Base-by-base conservation (phyloP, 768 basidiomycete species). In the Russula sp. region DNA sequence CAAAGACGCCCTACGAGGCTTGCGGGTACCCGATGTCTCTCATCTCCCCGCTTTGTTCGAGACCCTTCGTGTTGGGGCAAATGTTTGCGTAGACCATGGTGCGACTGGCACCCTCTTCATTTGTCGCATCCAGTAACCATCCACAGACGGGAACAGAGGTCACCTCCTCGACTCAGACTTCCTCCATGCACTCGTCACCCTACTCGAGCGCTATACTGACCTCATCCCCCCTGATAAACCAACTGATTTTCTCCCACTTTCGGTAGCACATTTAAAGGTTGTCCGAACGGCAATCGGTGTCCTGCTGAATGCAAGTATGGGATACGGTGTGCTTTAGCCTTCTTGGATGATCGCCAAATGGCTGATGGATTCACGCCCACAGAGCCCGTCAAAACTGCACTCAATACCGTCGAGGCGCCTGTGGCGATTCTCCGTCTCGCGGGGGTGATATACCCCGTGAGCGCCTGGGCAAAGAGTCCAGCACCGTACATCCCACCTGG, bases 31-130 rank as follows among this genome's bases (percentile, higher is more conserved):
- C 6, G 73, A 70, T 57, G 73, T 77, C 34, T 63, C 72, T n/a
- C 79, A 77, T 60, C 76, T 82, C 53, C 69, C 79, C 9, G 79
- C 81, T 10, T 76, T 85, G 25, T 81, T 81, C 61, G 88, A 93
- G 70, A 73, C 91, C 35, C 79, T 93, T 57, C 81, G 91, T 60
- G 83, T 91, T 14, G 84, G 83, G 29, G 91, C 91, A 13, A 93
- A 93, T 73, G 73, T 93, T 18, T 91, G 88, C 72, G 85, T 90
- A 74, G 89, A 93, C 70, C 89, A 93, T 67, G 84, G 89, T 85
- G 66, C 63, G 82, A 71, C 25, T 20, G 16, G 34, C 42, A 36
- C 42, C 39, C 32, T 48, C 42, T 58, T 20, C 54, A 20, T 51
- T 7, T 49, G 22, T 52, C 18, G 57, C 36, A 38, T 51, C 49